A percentile compares a stretch with the other conserved stretches of the same genome.
phyloP scores from a whole-genome alignment of 2,329 filamentous ascomycete genomes.

The Hypoxylon sp. region DNA sequence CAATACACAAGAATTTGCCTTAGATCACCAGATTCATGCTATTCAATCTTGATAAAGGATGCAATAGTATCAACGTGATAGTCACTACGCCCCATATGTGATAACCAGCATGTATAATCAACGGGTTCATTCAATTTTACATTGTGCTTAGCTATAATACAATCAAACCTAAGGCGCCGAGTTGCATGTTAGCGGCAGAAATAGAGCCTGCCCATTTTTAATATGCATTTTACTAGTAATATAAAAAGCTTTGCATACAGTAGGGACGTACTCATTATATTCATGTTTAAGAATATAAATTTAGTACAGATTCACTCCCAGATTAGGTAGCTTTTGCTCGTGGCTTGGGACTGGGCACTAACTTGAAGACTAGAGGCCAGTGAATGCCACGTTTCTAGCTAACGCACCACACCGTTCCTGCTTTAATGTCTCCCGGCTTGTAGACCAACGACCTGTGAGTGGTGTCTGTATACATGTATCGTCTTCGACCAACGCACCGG shows the following conservation, averaged over 20 bases:
- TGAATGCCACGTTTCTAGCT: constrained; percentile 31
- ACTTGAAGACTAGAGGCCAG: constrained; percentile 12
- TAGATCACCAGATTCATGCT: not conserved
- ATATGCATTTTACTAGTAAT: not conserved
- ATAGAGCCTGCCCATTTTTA: not conserved
- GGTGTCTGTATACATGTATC: not conserved
- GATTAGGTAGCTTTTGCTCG: constrained; percentile 13
- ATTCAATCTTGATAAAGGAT: not conserved
- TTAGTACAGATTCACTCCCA: constrained; percentile 15
- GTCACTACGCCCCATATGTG: not conserved
- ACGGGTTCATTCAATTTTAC: too few species aligned
- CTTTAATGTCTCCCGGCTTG: too few species aligned
- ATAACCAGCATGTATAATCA: not conserved
- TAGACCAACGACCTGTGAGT: constrained; percentile 14
- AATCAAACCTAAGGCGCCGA: not conserved
- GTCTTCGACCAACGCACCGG: not conserved
- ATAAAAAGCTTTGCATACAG: not conserved
- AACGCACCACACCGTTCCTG: constrained; percentile 19
- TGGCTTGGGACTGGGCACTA: constrained; percentile 14
- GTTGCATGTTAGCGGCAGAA: not conserved
- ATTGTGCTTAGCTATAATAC: too few species aligned
- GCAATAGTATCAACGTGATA: not conserved
- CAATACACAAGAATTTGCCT: not conserved
- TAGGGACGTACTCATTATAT: not conserved
- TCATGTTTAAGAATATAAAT: constrained; percentile 6